These are phyloP conservation scores for Trichoderma virens DNA, from an alignment of 495 filamentous ascomycete species.

Conservation along the genomic window DNA sequence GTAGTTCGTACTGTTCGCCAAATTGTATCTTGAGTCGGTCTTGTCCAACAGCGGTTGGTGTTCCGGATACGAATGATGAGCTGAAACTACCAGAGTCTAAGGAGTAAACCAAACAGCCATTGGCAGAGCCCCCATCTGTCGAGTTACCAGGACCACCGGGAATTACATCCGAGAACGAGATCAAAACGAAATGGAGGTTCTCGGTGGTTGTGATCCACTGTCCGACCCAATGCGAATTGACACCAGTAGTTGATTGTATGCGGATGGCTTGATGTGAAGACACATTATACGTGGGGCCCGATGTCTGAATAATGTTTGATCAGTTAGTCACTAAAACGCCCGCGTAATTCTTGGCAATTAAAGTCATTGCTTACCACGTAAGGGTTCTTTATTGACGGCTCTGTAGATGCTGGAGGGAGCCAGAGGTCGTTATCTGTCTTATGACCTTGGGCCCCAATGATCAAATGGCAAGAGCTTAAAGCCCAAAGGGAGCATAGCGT, in stretches of 20 bases:
- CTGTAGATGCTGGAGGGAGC: neutral
- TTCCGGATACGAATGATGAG: neutral
- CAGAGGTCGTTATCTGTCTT: neutral
- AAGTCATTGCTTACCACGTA: neutral
- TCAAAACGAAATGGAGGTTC: neutral
- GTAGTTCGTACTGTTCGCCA: neutral
- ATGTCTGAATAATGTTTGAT: neutral
- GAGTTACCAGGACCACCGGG: too few relatives aligned
- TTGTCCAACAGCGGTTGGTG: neutral
- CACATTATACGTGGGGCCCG: neutral
- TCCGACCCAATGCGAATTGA: constrained; percentile 2
- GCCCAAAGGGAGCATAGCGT: too few relatives aligned
- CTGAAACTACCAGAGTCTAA: neutral
- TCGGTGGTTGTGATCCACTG: neutral
- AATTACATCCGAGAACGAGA: neutral
- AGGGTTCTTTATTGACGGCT: neutral
- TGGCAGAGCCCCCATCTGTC: neutral
- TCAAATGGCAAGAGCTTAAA: too few relatives aligned
- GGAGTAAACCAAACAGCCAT: neutral
- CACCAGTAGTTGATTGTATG: neutral
- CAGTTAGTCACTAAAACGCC: neutral
- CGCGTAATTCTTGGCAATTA: too few relatives aligned
- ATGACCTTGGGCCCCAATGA: too few relatives aligned
- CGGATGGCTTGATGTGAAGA: neutral
- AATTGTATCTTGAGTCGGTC: neutral